Percentiles rank a stretch among this genome's conserved stretches.
phyloP scores from a whole-genome alignment of 139 green algal genomes.

The Eudorina sp. region DNA sequence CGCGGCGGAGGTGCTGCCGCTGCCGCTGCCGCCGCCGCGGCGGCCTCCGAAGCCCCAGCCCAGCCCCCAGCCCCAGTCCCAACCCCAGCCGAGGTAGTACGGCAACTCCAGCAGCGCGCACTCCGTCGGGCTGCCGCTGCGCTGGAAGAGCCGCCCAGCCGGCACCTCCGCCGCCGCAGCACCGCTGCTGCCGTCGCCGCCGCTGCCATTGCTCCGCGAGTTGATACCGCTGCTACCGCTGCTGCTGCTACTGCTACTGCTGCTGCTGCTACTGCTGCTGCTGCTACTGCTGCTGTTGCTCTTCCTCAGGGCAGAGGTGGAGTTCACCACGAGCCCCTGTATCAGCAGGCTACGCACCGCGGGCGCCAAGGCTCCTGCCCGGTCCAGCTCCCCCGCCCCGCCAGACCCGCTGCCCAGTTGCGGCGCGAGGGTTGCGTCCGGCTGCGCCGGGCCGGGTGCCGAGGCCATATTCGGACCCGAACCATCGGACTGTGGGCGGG shows the following conservation, averaged over 20 bases:
- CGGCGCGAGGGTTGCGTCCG: no score
- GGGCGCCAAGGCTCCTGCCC: neutral
- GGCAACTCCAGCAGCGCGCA: slow-evolving; percentile 84
- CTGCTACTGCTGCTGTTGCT: neutral
- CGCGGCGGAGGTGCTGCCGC: neutral
- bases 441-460: no score
- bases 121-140: slow-evolving; percentile 86
- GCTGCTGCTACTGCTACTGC: neutral
- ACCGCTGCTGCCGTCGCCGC: neutral
- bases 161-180: slow-evolving; percentile 46
- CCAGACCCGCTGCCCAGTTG: no score
- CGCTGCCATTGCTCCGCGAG: neutral
- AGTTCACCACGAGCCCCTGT: slow-evolving; percentile 79
- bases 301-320: slow-evolving; percentile 64
- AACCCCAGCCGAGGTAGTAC: slow-evolving; percentile 42
- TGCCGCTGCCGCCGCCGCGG: neutral
- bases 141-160: neutral
- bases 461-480: no score
- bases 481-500: no score
- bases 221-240: no score
- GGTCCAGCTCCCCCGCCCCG: neutral
- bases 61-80: slow-evolving; percentile 1
- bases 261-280: neutral
- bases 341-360: slow-evolving; percentile 62
- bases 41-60: neutral